Evolutionary conservation across 2,329 filamentous ascomycete species (phyloP).

Genomic region (Arthrinium puccinioides): DNA sequence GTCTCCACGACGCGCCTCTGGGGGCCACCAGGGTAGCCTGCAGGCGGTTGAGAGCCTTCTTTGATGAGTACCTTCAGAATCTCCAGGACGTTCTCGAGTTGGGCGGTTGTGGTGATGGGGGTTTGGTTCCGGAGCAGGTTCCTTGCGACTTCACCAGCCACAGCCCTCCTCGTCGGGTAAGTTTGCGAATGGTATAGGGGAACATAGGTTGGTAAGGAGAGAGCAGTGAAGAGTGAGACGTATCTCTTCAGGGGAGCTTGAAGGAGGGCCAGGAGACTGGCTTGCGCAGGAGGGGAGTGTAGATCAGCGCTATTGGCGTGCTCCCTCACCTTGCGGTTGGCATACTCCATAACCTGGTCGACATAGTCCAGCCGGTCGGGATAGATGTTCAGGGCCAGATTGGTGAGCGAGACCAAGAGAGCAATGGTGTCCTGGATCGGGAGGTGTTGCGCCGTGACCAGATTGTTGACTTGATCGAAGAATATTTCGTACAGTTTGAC

Average conservation of each 20-base stretch:
- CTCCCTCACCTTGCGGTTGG: constrained; percentile 76
- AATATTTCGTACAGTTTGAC: constrained; percentile 95
- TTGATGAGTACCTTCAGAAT: constrained; percentile 87
- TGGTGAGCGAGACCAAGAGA: constrained; percentile 84
- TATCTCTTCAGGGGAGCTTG: constrained; percentile 86
- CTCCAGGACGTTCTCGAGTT: constrained; percentile 83
- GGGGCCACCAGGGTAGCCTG: constrained; percentile 74
- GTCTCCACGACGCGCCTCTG: constrained; percentile 76
- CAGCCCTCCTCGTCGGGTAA: constrained; percentile 82
- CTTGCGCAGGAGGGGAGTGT: constrained; percentile 79
- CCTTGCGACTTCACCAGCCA: constrained; percentile 81
- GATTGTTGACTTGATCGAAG: constrained; percentile 88
- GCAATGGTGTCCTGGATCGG: constrained; percentile 94
- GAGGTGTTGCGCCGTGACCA: constrained; percentile 85
- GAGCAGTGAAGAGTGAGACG: constrained; percentile 88
- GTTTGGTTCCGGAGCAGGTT: constrained; percentile 79
- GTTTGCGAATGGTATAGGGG: constrained; percentile 86
- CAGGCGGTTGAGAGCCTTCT: constrained; percentile 78
- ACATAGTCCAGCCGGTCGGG: constrained; percentile 89
- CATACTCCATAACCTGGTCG: constrained; percentile 87
- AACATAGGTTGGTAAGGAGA: constrained; percentile 86
- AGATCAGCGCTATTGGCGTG: constrained; percentile 93
- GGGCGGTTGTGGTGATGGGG: constrained; percentile 65
- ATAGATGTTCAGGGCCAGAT: constrained; percentile 93
- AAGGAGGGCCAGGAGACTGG: constrained; percentile 83